Evolutionary conservation across 2,329 filamentous ascomycete species (phyloP).

Genomic region (Lasiodiplodia hormozganensis): DNA sequence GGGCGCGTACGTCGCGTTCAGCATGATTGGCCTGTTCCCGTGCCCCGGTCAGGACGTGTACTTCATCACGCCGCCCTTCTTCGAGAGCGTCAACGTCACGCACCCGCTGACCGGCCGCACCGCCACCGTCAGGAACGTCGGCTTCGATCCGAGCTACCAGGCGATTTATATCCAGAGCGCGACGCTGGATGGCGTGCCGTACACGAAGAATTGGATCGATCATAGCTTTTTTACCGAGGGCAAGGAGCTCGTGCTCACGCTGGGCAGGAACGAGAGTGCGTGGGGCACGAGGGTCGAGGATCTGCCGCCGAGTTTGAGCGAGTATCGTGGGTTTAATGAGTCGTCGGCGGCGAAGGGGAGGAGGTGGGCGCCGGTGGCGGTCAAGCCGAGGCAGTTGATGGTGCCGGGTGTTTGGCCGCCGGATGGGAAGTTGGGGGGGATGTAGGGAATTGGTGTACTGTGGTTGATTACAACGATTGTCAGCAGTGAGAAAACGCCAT

Average conservation of each 20-base stretch:
- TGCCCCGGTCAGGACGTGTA: constrained; percentile 51
- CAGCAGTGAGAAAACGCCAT: no score
- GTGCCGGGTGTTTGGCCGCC: constrained; percentile 5
- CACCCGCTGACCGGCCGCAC: constrained; percentile 47
- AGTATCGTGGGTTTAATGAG: constrained; percentile 33
- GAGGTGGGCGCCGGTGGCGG: background rate
- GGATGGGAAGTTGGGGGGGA: background rate
- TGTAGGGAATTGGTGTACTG: background rate
- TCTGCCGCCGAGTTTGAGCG: constrained; percentile 48
- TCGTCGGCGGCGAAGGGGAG: background rate
- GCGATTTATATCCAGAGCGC: constrained; percentile 52
- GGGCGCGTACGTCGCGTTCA: constrained; percentile 51
- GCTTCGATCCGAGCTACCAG: constrained; percentile 49
- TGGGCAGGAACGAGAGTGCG: constrained; percentile 49
- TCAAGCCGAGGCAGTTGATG: background rate
- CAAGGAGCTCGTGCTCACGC: constrained; percentile 48
- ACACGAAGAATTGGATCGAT: constrained; percentile 51
- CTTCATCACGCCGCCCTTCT: constrained; percentile 48
- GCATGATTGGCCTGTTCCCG: constrained; percentile 50
- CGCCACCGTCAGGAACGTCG: constrained; percentile 47
- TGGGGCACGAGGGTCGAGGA: constrained; percentile 52
- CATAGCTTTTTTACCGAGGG: constrained; percentile 53
- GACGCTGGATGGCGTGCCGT: constrained; percentile 48
- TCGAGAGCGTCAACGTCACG: constrained; percentile 45
- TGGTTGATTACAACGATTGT: no score